phyloP scores from a whole-genome alignment of 441 rosid species.

The Hura crepitans region DNA sequence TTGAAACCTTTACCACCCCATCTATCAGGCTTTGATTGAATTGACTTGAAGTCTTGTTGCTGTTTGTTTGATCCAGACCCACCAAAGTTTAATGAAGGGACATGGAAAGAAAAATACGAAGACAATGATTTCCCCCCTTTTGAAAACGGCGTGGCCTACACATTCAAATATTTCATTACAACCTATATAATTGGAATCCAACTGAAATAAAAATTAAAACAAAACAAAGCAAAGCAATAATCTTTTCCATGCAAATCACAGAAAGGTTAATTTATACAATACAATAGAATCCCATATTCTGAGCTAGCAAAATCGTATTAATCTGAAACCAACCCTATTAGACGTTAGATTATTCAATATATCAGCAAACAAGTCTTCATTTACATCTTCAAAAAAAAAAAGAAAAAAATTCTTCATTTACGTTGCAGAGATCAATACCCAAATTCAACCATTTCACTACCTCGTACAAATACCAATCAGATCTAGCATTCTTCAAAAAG shows the following conservation, averaged over 20 bases:
- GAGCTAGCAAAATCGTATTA: not conserved
- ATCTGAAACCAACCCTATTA: not conserved
- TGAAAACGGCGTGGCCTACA: conserved; percentile 58
- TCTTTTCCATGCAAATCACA: not conserved
- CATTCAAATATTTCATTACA: conserved; percentile 37
- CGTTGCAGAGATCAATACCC: not conserved
- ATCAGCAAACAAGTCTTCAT: not conserved
- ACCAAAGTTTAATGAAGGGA: conserved; percentile 37
- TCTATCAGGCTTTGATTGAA: conserved; percentile 35
- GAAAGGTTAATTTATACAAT: not conserved
- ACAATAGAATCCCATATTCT: not conserved
- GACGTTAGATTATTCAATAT: not conserved
- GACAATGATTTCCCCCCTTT: conserved; percentile 41
- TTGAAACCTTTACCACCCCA: conserved; percentile 33
- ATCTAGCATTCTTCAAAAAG: conserved; percentile 12
- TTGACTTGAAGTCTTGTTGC: conserved; percentile 28
- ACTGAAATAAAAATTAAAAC: not conserved
- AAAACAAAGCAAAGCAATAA: not conserved
- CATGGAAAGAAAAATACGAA: conserved; percentile 48
- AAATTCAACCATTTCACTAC: conserved; percentile 11
- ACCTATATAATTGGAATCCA: conserved; percentile 8
- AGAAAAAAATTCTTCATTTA: not conserved
- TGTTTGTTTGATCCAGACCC: conserved; percentile 39
- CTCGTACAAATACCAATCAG: conserved; percentile 14
- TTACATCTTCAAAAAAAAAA: not conserved